These are phyloP conservation scores for Leucoagaricus sp. DNA, from an alignment of 1,284 basidiomycete genomes.

Conservation along the genomic window DNA sequence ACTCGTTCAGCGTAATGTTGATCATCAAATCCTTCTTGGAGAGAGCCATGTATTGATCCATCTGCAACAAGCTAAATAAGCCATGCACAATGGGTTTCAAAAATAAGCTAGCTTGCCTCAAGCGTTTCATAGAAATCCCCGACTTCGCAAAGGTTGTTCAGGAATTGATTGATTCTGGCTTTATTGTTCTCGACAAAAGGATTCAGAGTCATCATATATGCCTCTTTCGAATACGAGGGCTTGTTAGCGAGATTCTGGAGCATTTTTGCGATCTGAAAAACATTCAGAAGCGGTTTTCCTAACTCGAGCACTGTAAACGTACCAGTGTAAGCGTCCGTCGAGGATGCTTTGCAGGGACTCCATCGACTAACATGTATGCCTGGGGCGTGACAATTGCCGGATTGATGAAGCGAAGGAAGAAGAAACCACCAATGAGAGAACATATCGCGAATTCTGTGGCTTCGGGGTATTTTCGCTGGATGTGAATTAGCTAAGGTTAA, in stretches of 20 bases:
- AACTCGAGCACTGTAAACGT: constrained; percentile 17
- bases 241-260: constrained; percentile 99
- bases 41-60: constrained; percentile 99
- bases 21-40: constrained; percentile 99
- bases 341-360: constrained; percentile 96
- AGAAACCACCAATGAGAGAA: constrained; percentile 98
- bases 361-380: constrained; percentile 99
- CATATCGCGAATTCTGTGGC: constrained; percentile 98
- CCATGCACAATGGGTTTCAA: constrained; percentile 7
- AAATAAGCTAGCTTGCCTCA: constrained; percentile 61
- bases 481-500: constrained; percentile 12
- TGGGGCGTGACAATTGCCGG: constrained; percentile 99
- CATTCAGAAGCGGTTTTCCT: constrained; percentile 3
- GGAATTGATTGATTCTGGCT: constrained; percentile 93
- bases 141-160: constrained; percentile 96
- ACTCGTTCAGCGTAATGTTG: constrained; percentile 98
- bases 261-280: constrained; percentile 94
- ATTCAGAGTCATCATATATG: constrained; percentile 98
- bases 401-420: constrained; percentile 99
- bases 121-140: constrained; percentile 99
- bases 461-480: constrained; percentile 95
- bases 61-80: constrained; percentile 48
- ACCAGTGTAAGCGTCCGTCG: constrained; percentile 94
- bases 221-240: constrained; percentile 96
- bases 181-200: constrained; percentile 99